Percentiles rank a stretch among this genome's conserved stretches.
phyloP scores from a whole-genome alignment of 441 rosid species.

The Pelargonium australe region DNA sequence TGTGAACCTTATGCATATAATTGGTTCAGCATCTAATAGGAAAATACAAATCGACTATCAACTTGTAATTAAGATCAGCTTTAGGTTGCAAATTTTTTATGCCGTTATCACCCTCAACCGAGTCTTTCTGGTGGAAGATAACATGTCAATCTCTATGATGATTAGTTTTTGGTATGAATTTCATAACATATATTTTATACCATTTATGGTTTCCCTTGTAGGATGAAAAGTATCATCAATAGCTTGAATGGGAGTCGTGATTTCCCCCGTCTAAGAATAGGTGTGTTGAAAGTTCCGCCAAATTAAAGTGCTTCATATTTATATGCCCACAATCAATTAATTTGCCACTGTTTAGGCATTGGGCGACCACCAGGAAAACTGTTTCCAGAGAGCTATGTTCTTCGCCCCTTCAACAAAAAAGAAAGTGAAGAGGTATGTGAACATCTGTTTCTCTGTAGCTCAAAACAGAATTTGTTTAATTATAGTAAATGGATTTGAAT shows the following conservation, averaged over 20 bases:
- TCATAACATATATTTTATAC: background rate
- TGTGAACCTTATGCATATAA: background rate
- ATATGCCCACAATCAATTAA: background rate
- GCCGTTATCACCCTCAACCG: too few species aligned
- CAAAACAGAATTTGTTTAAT: too few species aligned
- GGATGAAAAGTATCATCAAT: slow-evolving; percentile 84
- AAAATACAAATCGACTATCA: background rate
- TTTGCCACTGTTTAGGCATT: slow-evolving; percentile 45
- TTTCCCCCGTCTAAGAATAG: slow-evolving; percentile 91
- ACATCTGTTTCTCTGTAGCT: background rate
- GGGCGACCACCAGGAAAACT: slow-evolving; percentile 95
- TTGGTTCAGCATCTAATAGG: background rate
- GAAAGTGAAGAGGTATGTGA: slow-evolving; percentile 63
- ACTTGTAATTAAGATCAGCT: too few species aligned
- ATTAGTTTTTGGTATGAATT: background rate
- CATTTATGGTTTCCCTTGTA: slow-evolving; percentile 19
- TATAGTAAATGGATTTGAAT: background rate
- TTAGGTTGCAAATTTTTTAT: background rate
- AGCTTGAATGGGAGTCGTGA: slow-evolving; percentile 80
- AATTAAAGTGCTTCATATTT: background rate
- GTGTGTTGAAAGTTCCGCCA: slow-evolving; percentile 25
- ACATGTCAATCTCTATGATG: background rate
- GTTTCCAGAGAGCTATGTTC: slow-evolving; percentile 62
- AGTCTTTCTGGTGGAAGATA: background rate
- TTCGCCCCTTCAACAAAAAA: slow-evolving; percentile 62